These are phyloP conservation scores for Fagopyrum esculentum DNA, from an alignment of 148 eudicot species.

Conservation along the genomic window DNA sequence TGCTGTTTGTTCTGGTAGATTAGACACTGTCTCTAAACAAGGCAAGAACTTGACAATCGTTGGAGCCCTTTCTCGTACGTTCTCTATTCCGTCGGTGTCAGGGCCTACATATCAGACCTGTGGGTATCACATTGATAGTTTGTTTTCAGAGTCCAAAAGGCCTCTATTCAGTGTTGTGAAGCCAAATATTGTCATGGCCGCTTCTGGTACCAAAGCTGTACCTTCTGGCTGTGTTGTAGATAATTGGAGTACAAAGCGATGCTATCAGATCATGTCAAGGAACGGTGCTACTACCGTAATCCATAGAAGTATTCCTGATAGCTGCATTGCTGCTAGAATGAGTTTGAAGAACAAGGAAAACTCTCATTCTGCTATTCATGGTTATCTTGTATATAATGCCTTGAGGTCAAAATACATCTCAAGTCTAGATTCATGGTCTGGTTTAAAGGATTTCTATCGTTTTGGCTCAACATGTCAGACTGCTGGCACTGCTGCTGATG, in stretches of 20 bases:
- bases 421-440: slow-evolving; percentile 30
- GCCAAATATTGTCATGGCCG: slow-evolving; percentile 36
- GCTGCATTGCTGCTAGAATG: slow-evolving; percentile 41
- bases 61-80: slow-evolving; percentile 57
- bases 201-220: slow-evolving; percentile 33
- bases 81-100: slow-evolving; percentile 68
- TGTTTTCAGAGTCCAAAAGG: slow-evolving; percentile 29
- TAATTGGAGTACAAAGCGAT: slow-evolving; percentile 27
- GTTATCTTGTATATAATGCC: slow-evolving; percentile 42
- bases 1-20: slow-evolving; percentile 43
- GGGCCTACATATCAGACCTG: slow-evolving; percentile 64
- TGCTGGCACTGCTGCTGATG: slow-evolving; percentile 42
- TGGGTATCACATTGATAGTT: slow-evolving; percentile 49
- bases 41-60: slow-evolving; percentile 44
- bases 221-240: slow-evolving; percentile 29
- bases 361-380: slow-evolving; percentile 29
- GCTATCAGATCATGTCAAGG: slow-evolving; percentile 20
- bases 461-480: slow-evolving; percentile 39
- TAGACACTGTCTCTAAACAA: slow-evolving; percentile 37
- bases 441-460: slow-evolving; percentile 30
- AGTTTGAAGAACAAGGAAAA: slow-evolving; percentile 43
- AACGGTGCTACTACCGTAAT: slow-evolving; percentile 22
- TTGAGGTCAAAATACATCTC: slow-evolving; percentile 34
- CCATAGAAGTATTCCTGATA: slow-evolving; percentile 25
- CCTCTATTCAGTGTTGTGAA: slow-evolving; percentile 15